Evolutionary conservation across 306 rosid species (phyloP).

Genomic region (Trifolium pratense): DNA sequence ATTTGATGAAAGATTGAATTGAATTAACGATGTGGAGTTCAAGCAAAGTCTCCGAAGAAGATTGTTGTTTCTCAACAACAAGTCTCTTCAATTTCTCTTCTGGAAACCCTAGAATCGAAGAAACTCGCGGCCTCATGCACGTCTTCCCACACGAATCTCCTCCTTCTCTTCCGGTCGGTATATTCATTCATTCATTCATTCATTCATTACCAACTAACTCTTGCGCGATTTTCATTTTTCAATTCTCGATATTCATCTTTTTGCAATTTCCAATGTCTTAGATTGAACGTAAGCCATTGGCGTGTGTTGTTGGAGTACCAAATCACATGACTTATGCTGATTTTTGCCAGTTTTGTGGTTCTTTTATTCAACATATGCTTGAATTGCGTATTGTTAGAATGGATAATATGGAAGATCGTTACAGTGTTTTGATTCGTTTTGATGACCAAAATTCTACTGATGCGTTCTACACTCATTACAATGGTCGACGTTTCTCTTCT

Average conservation of each 20-base stretch:
- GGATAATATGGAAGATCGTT: slow-evolving; percentile 79
- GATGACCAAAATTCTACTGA: slow-evolving; percentile 76
- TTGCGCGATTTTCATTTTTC: neutral
- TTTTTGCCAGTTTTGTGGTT: slow-evolving; percentile 89
- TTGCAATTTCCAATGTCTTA: slow-evolving; percentile 25
- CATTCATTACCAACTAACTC: too few species aligned
- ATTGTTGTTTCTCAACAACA: slow-evolving; percentile 62
- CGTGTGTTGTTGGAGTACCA: slow-evolving; percentile 88
- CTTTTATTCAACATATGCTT: slow-evolving; percentile 76
- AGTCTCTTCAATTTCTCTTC: slow-evolving; percentile 71
- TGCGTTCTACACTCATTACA: slow-evolving; percentile 76
- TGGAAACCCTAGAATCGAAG: slow-evolving; percentile 99
- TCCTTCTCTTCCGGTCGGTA: slow-evolving; percentile 46
- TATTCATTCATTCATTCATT: too few species aligned
- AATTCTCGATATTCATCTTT: neutral
- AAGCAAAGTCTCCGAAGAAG: slow-evolving; percentile 57
- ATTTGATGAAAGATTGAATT: too few species aligned
- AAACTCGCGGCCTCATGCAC: slow-evolving; percentile 87
- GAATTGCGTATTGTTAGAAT: slow-evolving; percentile 95
- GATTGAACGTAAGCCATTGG: slow-evolving; percentile 80
- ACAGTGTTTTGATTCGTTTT: slow-evolving; percentile 81
- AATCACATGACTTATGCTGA: slow-evolving; percentile 97
- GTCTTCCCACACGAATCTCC: slow-evolving; percentile 69
- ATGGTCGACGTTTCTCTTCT: slow-evolving; percentile 75
- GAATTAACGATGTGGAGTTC: slow-evolving; percentile 46